Evolutionary conservation across 228 moss, liverwort and hornwort genomes (phyloP), one percentile per base, ranked within the genome.

Genomic region (Sphagnum magellanicum): DNA sequence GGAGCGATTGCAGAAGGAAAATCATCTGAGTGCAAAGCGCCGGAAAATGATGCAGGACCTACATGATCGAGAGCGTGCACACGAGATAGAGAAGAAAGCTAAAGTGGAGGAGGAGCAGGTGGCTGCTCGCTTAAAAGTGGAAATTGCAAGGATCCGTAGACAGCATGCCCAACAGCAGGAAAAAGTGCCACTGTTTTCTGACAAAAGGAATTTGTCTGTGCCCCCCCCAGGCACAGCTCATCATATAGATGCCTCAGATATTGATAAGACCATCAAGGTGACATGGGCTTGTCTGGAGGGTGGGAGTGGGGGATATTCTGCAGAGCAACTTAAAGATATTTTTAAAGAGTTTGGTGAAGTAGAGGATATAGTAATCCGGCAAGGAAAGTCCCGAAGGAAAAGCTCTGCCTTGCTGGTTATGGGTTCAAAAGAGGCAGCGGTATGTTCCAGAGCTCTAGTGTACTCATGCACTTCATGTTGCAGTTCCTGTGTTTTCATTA

Each of bases 21-120:
- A 48, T 48, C 81, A 76, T 61, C 75, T 80, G 63, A 97, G 91
- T 68, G 82, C 82, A 64, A 91, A 93, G 78, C 89, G 88, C 6
- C 93, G 82, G 76, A 97, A 84, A 73, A 88, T 97, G 93, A 93
- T 82, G 93, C 81, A 83, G 9, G 91, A 93, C 74, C 77, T 97
- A 65, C 75, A 72, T 13, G 89, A 89, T 51, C 81, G 83, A 59
- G 96, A 97, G 60, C 72, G 76, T 6, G 83, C 84, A 6, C 78
- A 74, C 59, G 93, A 93, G 63, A 71, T 68, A 10, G 76, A 89
- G 74, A 60, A 75, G 58, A 75, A 80, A 50, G 69, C 48, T 0
- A 87, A 86, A 73, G 81, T 82, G 16, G 90, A 84, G 65, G 92
- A 93, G 80, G 89, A 88, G 5, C 81, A 82, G 14, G 93, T 81